Evolutionary conservation across 441 rosid genomes (phyloP).

Genomic region (Arabidopsis lyrata): DNA sequence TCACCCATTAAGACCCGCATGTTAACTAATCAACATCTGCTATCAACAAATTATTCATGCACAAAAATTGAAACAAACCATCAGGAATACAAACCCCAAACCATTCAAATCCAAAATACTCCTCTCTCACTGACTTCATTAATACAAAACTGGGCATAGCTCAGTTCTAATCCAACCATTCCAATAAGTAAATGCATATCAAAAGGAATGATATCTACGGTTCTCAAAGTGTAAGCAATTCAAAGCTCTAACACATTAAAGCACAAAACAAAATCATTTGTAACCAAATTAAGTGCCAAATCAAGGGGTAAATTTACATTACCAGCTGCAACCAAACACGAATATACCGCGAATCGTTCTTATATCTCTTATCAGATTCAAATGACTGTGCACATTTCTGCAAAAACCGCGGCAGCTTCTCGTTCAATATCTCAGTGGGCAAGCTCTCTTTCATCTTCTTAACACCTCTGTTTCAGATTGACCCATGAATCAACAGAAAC

Average conservation of each 20-base stretch:
- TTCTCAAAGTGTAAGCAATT: background rate
- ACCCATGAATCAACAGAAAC: constrained; percentile 5
- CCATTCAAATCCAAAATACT: background rate
- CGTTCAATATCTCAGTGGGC: constrained; percentile 57
- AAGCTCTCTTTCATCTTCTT: constrained; percentile 75
- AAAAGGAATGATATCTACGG: background rate
- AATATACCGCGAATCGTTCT: constrained; percentile 79
- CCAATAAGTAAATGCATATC: background rate
- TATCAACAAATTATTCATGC: background rate
- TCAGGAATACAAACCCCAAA: background rate
- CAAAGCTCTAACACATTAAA: constrained; percentile 8
- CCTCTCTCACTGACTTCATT: background rate
- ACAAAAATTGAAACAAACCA: background rate
- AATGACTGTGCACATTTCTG: constrained; percentile 81
- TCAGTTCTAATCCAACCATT: background rate
- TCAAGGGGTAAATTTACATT: constrained; percentile 27
- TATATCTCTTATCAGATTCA: constrained; percentile 78
- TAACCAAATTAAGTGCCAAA: background rate
- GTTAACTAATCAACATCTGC: constrained; percentile 2
- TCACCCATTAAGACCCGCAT: constrained; percentile 26
- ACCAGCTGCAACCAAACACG: constrained; percentile 97
- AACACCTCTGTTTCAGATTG: constrained; percentile 61
- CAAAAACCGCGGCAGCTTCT: constrained; percentile 88
- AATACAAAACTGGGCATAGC: background rate
- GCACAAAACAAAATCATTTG: constrained; percentile 9